These are phyloP conservation scores for Trametopsis cervina DNA, from an alignment of 768 basidiomycete genomes.

Conservation along the genomic window DNA sequence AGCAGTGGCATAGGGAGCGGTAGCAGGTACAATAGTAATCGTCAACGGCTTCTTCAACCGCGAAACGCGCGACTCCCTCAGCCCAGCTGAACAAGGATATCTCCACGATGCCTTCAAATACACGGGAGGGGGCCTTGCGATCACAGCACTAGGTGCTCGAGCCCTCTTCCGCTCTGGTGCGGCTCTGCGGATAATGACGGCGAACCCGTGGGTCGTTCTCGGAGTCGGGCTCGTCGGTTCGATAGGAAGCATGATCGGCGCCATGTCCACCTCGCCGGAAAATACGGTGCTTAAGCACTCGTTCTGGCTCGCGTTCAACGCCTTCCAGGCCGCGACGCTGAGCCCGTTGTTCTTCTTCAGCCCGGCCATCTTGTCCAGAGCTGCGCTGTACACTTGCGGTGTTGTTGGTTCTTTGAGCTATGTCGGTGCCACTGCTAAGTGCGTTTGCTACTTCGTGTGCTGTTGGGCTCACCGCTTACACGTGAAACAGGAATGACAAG, in stretches of 20 bases:
- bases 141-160: constrained; percentile 79
- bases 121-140: constrained; percentile 69
- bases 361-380: constrained; percentile 79
- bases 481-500: constrained; percentile 57
- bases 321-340: constrained; percentile 78
- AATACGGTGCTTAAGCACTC: constrained; percentile 69
- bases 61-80: constrained; percentile 67
- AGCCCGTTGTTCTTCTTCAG: constrained; percentile 86
- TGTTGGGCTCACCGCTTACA: background rate
- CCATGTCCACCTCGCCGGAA: constrained; percentile 72
- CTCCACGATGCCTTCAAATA: constrained; percentile 78
- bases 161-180: constrained; percentile 63
- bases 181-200: constrained; percentile 69
- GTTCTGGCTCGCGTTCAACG: constrained; percentile 83
- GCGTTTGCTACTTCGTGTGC: constrained; percentile 13
- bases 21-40: constrained; percentile 62
- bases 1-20: constrained; percentile 43
- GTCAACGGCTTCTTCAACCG: constrained; percentile 66
- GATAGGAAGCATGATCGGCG: constrained; percentile 83
- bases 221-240: constrained; percentile 74
- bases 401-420: constrained; percentile 84
- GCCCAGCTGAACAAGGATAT: constrained; percentile 54
- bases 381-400: constrained; percentile 82
- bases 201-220: constrained; percentile 83
- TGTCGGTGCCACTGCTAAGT: constrained; percentile 83